Conservation (phyloP, 208 protist genomes). For the Borovskyia barvae region DNA sequence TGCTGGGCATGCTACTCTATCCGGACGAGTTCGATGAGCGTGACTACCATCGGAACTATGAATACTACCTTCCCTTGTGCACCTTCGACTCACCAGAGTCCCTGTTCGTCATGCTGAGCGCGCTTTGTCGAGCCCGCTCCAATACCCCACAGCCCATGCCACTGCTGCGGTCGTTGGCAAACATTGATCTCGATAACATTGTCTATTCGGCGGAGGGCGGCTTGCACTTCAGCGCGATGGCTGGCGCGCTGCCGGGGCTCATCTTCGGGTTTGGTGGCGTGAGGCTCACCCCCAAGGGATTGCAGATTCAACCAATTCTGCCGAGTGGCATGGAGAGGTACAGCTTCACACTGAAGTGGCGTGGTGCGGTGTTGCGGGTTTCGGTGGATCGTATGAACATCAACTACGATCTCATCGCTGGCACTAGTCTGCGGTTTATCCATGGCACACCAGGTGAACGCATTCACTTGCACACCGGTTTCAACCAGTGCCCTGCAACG, state of each 20-base stretch:
- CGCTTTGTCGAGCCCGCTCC: conserved; percentile 58
- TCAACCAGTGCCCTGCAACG: conserved; percentile 35
- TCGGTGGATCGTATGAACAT: conserved; percentile 56
- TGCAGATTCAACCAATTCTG: conserved; percentile 73
- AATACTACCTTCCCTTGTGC: conserved; percentile 84
- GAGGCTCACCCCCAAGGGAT: conserved; percentile 32
- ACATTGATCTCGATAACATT: conserved; percentile 88
- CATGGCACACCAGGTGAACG: conserved; percentile 61
- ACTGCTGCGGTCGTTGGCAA: conserved; percentile 62
- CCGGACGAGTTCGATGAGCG: conserved; percentile 69
- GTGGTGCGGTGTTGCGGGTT: conserved; percentile 61
- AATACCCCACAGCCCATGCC: conserved; percentile 75
- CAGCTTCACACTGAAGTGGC: conserved; percentile 80
- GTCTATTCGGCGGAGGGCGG: conserved; percentile 82
- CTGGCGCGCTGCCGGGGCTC: conserved; percentile 50
- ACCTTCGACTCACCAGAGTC: conserved; percentile 84
- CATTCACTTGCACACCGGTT: conserved; percentile 84
- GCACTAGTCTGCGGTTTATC: conserved; percentile 79
- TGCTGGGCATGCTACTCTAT: conserved; percentile 84
- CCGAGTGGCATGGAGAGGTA: conserved; percentile 66
- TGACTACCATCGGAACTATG: conserved; percentile 72
- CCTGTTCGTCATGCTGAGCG: conserved; percentile 67
- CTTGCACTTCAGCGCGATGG: conserved; percentile 85
- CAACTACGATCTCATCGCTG: conserved; percentile 78
- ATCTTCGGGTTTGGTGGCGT: conserved; percentile 81